Evolutionary conservation across 2,329 filamentous ascomycete species (phyloP).

Genomic region (Curvularia spicifera): DNA sequence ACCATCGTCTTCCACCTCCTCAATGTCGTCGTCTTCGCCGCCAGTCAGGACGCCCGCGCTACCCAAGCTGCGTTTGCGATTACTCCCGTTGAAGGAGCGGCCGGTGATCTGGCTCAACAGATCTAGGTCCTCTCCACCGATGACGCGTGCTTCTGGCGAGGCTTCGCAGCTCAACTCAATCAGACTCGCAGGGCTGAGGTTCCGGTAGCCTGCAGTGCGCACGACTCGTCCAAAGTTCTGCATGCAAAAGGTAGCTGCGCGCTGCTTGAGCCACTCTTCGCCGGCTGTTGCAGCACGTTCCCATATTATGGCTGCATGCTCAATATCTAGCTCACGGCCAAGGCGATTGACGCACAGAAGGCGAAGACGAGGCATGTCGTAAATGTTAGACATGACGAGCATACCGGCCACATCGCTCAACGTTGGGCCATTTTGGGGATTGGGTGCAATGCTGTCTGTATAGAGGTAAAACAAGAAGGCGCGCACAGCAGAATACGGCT

Average conservation of each 20-base stretch:
- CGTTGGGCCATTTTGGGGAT: slow-evolving; percentile 57
- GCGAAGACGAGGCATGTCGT: slow-evolving; percentile 92
- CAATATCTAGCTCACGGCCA: slow-evolving; percentile 88
- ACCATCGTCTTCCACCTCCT: slow-evolving; percentile 52
- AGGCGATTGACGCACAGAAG: slow-evolving; percentile 90
- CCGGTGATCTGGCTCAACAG: slow-evolving; percentile 60
- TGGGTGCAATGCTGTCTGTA: slow-evolving; percentile 78
- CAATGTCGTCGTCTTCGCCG: slow-evolving; percentile 52
- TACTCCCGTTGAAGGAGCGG: slow-evolving; percentile 46
- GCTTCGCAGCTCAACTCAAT: slow-evolving; percentile 94
- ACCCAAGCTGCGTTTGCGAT: slow-evolving; percentile 53
- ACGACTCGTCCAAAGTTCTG: slow-evolving; percentile 95
- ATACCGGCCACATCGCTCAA: slow-evolving; percentile 90
- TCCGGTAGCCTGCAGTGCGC: slow-evolving; percentile 83
- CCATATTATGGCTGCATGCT: slow-evolving; percentile 95
- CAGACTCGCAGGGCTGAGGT: slow-evolving; percentile 76
- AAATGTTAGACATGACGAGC: slow-evolving; percentile 96
- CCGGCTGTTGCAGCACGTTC: slow-evolving; percentile 88
- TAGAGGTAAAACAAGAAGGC: slow-evolving; percentile 97
- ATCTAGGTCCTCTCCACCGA: slow-evolving; percentile 84
- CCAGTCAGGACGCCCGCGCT: slow-evolving; percentile 47
- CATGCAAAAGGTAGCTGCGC: slow-evolving; percentile 87
- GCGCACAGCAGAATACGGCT: slow-evolving; percentile 91
- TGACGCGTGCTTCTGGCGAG: slow-evolving; percentile 87
- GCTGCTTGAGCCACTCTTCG: slow-evolving; percentile 91